Evolutionary conservation across 2,329 filamentous ascomycete species (phyloP), one percentile per base, ranked within the genome.

Genomic region (Leptographium wingfieldii): DNA sequence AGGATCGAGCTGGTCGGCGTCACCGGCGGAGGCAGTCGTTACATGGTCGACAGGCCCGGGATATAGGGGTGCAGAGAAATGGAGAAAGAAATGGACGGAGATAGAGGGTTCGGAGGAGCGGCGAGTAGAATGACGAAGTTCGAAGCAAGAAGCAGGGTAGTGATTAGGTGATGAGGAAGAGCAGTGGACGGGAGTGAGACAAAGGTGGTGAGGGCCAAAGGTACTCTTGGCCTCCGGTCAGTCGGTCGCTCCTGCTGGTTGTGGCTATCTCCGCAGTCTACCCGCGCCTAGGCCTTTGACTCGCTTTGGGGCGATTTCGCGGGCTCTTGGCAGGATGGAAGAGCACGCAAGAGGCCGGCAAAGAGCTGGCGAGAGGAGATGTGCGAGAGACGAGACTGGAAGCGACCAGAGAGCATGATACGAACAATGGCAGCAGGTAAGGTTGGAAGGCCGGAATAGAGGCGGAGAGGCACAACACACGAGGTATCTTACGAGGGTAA

Each of bases 391-490:
- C 6, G 33, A 35, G 40, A 25, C 3, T 7, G 27, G 22, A 16
- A 53, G 46, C 12, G 31, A 52, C 48, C 29, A 25, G 49, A 33
- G 25, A 35, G 43, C 29, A 43, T 49, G 49, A 58, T 53, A 52
- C 33, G 57, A 46, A 35, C 48, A 35, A 58, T 58, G 3, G 14
- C 48, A 53, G 35, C 57, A 58, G 33, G 46, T 16, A 31, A 52
- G 56, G 33, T 58, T 58, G 58, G 38, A 56, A 40, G 31, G 51
- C 31, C 40, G 43, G 54, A 46, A 46, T 33, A 43, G 53, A 60
- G 53, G 46, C 43, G 54, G 55, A 46, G 58, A 59, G 58, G 55
- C 55, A 60, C 59, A 59, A 62, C 57, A 59, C 54, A 59, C 55
- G 52, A 58, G 55, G 56, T 46, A 60, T 51, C 52, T 58, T 58